A percentile compares a stretch with the other conserved stretches of the same genome.
These are phyloP conservation scores for Euphorbia peplus DNA, from an alignment of 345 rosid species.

Conservation along the genomic window DNA sequence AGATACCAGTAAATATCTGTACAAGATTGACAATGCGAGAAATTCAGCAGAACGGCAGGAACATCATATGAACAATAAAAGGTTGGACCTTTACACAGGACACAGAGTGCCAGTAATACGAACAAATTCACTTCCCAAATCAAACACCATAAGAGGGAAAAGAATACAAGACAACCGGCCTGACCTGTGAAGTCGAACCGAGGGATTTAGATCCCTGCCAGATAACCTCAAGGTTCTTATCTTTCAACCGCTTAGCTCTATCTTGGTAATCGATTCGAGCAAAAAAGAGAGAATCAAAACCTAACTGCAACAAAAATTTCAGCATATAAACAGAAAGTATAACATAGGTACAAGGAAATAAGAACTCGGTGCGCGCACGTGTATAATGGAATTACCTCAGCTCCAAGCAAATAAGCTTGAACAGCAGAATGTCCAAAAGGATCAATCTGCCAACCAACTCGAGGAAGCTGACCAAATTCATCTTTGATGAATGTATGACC, in stretches of 20 bases:
- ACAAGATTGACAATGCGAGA: slow-evolving; percentile 10
- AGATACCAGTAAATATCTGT: slow-evolving; percentile 92
- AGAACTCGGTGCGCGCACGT: background rate
- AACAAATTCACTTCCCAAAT: background rate
- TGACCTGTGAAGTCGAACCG: slow-evolving; percentile 86
- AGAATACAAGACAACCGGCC: slow-evolving; percentile 12
- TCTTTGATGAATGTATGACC: slow-evolving; percentile 77
- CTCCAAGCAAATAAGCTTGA: slow-evolving; percentile 90
- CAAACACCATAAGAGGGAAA: slow-evolving; percentile 15
- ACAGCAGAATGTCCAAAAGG: slow-evolving; percentile 96
- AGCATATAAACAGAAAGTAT: background rate
- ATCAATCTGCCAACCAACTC: slow-evolving; percentile 99
- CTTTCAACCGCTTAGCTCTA: slow-evolving; percentile 71
- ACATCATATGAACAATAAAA: slow-evolving; percentile 8
- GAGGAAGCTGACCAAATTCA: slow-evolving; percentile 76
- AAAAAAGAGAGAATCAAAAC: slow-evolving; percentile 88
- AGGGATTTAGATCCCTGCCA: slow-evolving; percentile 93
- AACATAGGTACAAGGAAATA: background rate
- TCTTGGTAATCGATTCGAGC: slow-evolving; percentile 98
- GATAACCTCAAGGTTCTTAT: slow-evolving; percentile 84
- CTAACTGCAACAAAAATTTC: slow-evolving; percentile 51
- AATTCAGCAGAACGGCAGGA: background rate
- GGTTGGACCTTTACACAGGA: background rate
- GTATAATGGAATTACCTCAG: slow-evolving; percentile 54
- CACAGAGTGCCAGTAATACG: background rate